Percentiles rank a stretch among this genome's conserved stretches.
Conservation (phyloP, 306 rosid species). For the Dicorynia guianensis region DNA sequence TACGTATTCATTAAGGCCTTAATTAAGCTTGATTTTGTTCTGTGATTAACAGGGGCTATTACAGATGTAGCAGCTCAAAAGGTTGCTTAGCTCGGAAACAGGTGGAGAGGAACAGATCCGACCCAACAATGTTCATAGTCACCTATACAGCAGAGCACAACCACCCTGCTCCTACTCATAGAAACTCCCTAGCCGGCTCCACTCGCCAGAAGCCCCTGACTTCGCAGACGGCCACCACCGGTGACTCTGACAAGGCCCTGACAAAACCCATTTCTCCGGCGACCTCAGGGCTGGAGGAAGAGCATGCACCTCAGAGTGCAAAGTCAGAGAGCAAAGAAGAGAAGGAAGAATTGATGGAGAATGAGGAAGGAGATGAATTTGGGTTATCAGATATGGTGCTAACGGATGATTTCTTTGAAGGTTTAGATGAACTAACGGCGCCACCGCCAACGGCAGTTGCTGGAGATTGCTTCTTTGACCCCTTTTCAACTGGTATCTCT, state of each 20-base stretch:
- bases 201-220: slow-evolving; percentile 78
- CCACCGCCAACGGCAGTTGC: neutral
- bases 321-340: slow-evolving; percentile 72
- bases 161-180: slow-evolving; percentile 95
- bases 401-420: slow-evolving; percentile 78
- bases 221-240: slow-evolving; percentile 28
- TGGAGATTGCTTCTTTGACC: slow-evolving; percentile 68
- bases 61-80: slow-evolving; percentile 96
- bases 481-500: slow-evolving; percentile 54
- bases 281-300: slow-evolving; percentile 64
- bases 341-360: slow-evolving; percentile 63
- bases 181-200: slow-evolving; percentile 97
- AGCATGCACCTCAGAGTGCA: slow-evolving; percentile 46
- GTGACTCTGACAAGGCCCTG: slow-evolving; percentile 41
- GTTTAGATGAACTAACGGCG: slow-evolving; percentile 68
- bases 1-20: neutral
- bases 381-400: slow-evolving; percentile 66
- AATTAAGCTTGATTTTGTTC: slow-evolving; percentile 22
- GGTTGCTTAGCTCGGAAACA: slow-evolving; percentile 98
- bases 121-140: slow-evolving; percentile 92
- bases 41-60: slow-evolving; percentile 77
- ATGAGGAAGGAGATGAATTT: slow-evolving; percentile 79
- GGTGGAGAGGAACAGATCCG: slow-evolving; percentile 91
- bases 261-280: slow-evolving; percentile 55
- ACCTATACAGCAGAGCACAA: slow-evolving; percentile 96